Percentiles rank a stretch among this genome's conserved stretches.
phyloP scores from a whole-genome alignment of 257 asterid species.

The Penstemon davidsonii region DNA sequence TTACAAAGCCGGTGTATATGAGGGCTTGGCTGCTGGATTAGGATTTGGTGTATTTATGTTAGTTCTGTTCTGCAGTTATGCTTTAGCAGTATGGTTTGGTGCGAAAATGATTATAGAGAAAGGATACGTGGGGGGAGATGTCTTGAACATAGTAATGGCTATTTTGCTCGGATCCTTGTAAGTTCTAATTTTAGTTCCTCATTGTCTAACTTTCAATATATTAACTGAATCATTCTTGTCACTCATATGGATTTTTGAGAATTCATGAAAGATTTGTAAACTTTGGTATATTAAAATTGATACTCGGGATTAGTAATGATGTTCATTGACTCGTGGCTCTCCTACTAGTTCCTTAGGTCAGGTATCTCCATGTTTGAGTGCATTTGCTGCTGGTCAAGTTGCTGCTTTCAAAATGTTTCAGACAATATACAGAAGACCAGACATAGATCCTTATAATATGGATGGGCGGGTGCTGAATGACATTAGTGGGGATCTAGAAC shows the following conservation, averaged over 20 bases:
- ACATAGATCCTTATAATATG: constrained; percentile 45
- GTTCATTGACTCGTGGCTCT: background rate
- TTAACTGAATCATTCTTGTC: background rate
- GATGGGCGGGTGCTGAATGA: constrained; percentile 36
- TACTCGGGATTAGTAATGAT: background rate
- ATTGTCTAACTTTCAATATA: background rate
- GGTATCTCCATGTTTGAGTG: constrained; percentile 48
- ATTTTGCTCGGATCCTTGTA: constrained; percentile 52
- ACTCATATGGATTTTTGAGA: background rate
- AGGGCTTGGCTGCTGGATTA: constrained; percentile 63
- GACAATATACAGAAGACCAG: constrained; percentile 42
- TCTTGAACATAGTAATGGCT: constrained; percentile 51
- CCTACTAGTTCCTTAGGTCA: constrained; percentile 51
- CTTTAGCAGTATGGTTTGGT: constrained; percentile 72
- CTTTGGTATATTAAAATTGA: background rate
- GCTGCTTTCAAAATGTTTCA: constrained; percentile 48
- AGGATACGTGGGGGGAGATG: constrained; percentile 59
- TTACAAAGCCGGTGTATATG: constrained; percentile 46
- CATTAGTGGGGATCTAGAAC: constrained; percentile 43
- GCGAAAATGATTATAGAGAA: constrained; percentile 47
- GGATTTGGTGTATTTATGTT: constrained; percentile 52
- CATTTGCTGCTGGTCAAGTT: constrained; percentile 51
- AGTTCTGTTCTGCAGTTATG: constrained; percentile 49
- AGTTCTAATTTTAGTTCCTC: constrained; percentile 18
- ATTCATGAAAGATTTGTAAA: background rate